These are phyloP conservation scores for Peltaster fructicola DNA, from an alignment of 2,329 filamentous ascomycete genomes.

Conservation along the genomic window DNA sequence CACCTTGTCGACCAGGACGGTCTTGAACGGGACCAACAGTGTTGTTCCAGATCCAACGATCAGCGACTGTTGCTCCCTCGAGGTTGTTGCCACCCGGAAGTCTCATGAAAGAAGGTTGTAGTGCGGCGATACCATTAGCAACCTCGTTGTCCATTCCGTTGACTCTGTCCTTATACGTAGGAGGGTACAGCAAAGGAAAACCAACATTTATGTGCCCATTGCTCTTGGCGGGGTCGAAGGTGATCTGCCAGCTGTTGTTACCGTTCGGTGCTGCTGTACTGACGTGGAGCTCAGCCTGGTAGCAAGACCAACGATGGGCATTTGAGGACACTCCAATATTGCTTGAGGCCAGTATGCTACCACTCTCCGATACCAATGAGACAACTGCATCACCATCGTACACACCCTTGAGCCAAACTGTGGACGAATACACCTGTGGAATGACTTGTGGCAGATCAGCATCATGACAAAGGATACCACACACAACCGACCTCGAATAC, in stretches of 20 bases:
- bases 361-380: conserved; percentile 25
- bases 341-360: too few species aligned
- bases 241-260: conserved; percentile 36
- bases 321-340: conserved; percentile 13
- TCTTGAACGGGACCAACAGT: conserved; percentile 32
- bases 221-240: conserved; percentile 26
- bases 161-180: conserved; percentile 34
- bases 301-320: conserved; percentile 17
- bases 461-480: conserved; percentile 33
- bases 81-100: conserved; percentile 37
- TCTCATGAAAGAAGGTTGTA: conserved; percentile 25
- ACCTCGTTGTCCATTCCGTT: conserved; percentile 35
- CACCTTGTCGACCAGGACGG: conserved; percentile 28
- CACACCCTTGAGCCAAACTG: conserved; percentile 29
- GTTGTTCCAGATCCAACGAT: conserved; percentile 33
- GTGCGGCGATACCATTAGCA: conserved; percentile 26
- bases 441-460: too few species aligned
- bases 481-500: too few species aligned
- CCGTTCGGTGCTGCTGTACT: conserved; percentile 26
- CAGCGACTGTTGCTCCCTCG: conserved; percentile 19
- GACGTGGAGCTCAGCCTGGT: conserved; percentile 23
- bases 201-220: conserved; percentile 25
- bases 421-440: conserved; percentile 31
- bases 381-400: conserved; percentile 22
- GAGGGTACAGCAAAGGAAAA: conserved; percentile 36